Percentiles rank a stretch among this genome's conserved stretches.
These are phyloP conservation scores for Podospora pseudocomata DNA, from an alignment of 495 filamentous ascomycete species.

Conservation along the genomic window DNA sequence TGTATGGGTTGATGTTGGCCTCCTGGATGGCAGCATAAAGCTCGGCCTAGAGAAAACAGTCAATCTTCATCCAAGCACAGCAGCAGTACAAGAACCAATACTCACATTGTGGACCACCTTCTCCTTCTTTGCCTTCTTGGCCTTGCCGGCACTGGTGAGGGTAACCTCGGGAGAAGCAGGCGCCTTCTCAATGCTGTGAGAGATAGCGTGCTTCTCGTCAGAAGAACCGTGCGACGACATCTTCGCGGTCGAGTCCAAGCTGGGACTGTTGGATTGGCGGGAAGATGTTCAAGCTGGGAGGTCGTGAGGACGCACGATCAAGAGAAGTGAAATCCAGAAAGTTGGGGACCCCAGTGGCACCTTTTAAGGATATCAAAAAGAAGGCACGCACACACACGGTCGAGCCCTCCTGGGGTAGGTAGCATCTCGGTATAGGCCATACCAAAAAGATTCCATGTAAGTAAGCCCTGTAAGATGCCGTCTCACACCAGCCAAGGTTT, in stretches of 20 bases:
- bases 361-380: slow-evolving; percentile 3
- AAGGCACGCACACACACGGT: background rate
- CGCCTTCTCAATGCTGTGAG: slow-evolving; percentile 13
- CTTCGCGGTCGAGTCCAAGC: slow-evolving; percentile 10
- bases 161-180: slow-evolving; percentile 6
- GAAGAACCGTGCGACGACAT: slow-evolving; percentile 36
- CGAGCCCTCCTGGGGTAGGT: background rate
- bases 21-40: slow-evolving; percentile 56
- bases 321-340: slow-evolving; percentile 1
- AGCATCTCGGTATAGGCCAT: too few species aligned
- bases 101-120: slow-evolving; percentile 53
- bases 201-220: slow-evolving; percentile 26
- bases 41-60: slow-evolving; percentile 43
- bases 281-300: slow-evolving; percentile 3
- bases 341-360: slow-evolving; percentile 4
- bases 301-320: slow-evolving; percentile 6
- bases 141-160: background rate
- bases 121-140: slow-evolving; percentile 39
- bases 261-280: background rate
- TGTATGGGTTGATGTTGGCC: slow-evolving; percentile 53
- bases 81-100: slow-evolving; percentile 8
- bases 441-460: too few species aligned
- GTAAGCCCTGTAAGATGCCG: background rate
- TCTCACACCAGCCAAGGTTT: slow-evolving; percentile 1
- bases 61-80: background rate